phyloP scores from a whole-genome alignment of 306 rosid species.

The Cucurbita moschata region DNA sequence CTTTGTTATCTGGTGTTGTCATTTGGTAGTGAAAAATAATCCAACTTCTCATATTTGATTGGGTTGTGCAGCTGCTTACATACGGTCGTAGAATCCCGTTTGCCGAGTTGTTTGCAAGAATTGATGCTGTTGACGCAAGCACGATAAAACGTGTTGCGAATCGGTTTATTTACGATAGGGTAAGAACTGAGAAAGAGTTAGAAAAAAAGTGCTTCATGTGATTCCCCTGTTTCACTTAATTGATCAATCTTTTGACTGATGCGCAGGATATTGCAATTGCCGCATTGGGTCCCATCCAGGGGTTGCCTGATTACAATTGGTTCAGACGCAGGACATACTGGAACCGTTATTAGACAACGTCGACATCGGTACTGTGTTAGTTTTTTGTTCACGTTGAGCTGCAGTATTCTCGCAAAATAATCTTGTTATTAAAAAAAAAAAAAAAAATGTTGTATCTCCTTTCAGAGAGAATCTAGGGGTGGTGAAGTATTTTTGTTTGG shows the following conservation, averaged over 20 bases:
- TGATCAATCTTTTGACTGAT: background rate
- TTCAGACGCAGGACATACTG: constrained; percentile 99
- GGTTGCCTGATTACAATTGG: constrained; percentile 88
- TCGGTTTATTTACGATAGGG: constrained; percentile 86
- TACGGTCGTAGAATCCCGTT: constrained; percentile 90
- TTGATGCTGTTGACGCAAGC: constrained; percentile 85
- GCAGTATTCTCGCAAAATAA: constrained; percentile 23
- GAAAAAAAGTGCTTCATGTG: too few relatives aligned
- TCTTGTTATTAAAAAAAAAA: constrained; percentile 6
- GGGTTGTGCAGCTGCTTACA: constrained; percentile 50
- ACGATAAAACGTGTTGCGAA: constrained; percentile 87
- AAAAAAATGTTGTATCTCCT: background rate
- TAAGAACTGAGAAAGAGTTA: constrained; percentile 7
- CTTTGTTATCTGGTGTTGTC: too few relatives aligned
- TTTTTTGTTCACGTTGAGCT: constrained; percentile 12
- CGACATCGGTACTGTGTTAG: constrained; percentile 8
- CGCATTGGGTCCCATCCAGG: constrained; percentile 77
- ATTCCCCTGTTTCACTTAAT: background rate
- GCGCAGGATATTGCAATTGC: constrained; percentile 85
- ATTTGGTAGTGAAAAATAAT: background rate
- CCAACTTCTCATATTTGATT: background rate
- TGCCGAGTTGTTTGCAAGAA: constrained; percentile 86
- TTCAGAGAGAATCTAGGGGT: constrained; percentile 20
- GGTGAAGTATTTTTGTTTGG: constrained; percentile 22
- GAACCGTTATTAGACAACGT: constrained; percentile 65